Evolutionary conservation across 106 monocot species (phyloP).

Genomic region (Dioscorea alata): DNA sequence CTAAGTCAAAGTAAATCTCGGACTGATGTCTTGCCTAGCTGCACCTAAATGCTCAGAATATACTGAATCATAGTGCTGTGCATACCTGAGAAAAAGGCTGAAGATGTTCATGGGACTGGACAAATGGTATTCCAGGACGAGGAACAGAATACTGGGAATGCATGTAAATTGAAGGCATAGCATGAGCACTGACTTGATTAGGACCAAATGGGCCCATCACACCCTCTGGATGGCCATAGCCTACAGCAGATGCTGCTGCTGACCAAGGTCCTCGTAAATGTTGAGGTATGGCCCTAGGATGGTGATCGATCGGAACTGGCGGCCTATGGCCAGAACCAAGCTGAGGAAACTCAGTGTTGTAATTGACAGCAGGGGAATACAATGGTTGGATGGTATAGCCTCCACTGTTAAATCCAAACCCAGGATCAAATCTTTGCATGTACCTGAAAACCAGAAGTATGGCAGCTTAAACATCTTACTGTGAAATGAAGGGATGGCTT

Average conservation of each 20-base stretch:
- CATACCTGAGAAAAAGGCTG: slow-evolving; percentile 54
- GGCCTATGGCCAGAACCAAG: slow-evolving; percentile 55
- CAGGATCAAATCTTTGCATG: slow-evolving; percentile 89
- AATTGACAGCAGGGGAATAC: slow-evolving; percentile 79
- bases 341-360: slow-evolving; percentile 89
- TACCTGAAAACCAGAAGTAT: slow-evolving; percentile 39
- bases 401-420: slow-evolving; percentile 87
- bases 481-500: too few species aligned
- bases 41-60: too few species aligned
- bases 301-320: slow-evolving; percentile 48
- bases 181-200: slow-evolving; percentile 29
- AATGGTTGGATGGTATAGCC: slow-evolving; percentile 65
- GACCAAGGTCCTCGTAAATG: slow-evolving; percentile 57
- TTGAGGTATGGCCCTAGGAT: slow-evolving; percentile 33
- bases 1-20: too few species aligned
- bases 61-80: too few species aligned
- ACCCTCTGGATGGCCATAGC: slow-evolving; percentile 61
- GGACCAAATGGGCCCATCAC: slow-evolving; percentile 54
- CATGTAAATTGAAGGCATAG: slow-evolving; percentile 54
- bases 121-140: slow-evolving; percentile 43
- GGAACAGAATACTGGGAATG: slow-evolving; percentile 51
- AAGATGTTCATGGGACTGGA: slow-evolving; percentile 47
- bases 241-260: slow-evolving; percentile 30
- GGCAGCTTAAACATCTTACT: too few species aligned
- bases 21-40: too few species aligned